Conservation (phyloP, 2,329 filamentous ascomycete species). For the Trichoderma afroharzianum region DNA sequence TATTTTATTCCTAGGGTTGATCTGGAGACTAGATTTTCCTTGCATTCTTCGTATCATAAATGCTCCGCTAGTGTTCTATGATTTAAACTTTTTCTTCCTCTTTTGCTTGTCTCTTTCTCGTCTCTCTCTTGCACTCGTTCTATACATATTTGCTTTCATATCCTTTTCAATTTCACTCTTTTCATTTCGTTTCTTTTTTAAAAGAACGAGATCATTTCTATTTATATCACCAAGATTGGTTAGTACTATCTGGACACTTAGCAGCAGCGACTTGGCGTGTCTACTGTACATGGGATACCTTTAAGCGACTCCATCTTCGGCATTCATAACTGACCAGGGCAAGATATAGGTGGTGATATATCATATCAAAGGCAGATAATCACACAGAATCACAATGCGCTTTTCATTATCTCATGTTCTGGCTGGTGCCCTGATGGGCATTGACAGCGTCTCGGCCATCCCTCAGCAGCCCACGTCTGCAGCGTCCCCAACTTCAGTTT, state of each 20-base stretch:
- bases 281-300: not conserved
- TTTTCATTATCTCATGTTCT: constrained; percentile 23
- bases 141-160: not conserved
- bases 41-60: not conserved
- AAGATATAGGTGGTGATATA: not conserved
- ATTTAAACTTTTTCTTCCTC: not conserved
- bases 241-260: not conserved
- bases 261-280: not conserved
- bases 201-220: not conserved
- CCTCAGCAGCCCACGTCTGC: constrained; percentile 22
- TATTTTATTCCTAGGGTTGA: not conserved
- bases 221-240: not conserved
- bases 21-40: not conserved
- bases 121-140: not conserved
- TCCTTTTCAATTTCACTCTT: not conserved
- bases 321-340: not conserved
- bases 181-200: not conserved
- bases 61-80: not conserved
- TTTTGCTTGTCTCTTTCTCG: not conserved
- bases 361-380: not conserved
- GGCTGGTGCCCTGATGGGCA: constrained; percentile 21
- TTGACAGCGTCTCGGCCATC: constrained; percentile 25
- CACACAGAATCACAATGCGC: constrained; percentile 18
- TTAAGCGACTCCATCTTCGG: not conserved
- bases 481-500: not conserved